Percentiles rank a stretch among this genome's conserved stretches.
Conservation (phyloP, 2,329 filamentous ascomycete genomes). For the Ceratocystis variospora region DNA sequence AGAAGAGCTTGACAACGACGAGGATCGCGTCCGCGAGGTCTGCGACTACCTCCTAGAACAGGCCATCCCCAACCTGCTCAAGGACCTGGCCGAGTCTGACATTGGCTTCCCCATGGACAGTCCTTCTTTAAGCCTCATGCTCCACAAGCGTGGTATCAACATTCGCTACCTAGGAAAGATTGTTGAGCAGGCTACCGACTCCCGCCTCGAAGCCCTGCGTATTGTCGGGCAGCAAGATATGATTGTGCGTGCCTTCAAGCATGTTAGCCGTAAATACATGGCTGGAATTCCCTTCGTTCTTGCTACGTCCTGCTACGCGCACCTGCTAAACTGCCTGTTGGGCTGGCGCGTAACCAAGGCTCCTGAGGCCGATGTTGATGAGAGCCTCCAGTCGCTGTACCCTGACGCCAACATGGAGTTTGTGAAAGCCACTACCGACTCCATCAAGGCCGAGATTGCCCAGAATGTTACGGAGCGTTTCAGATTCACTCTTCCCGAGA, state of each 20-base stretch:
- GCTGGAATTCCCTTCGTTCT: constrained; percentile 67
- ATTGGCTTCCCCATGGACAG: constrained; percentile 98
- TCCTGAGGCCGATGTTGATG: constrained; percentile 65
- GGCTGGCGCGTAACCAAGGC: constrained; percentile 63
- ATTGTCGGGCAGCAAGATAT: constrained; percentile 79
- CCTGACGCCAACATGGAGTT: constrained; percentile 71
- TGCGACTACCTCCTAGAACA: constrained; percentile 64
- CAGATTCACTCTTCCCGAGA: constrained; percentile 54
- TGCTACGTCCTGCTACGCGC: constrained; percentile 63
- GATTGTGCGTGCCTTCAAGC: constrained; percentile 91
- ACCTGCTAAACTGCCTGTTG: constrained; percentile 86
- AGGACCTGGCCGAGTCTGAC: constrained; percentile 80
- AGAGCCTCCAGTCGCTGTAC: constrained; percentile 61
- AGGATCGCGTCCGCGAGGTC: constrained; percentile 73
- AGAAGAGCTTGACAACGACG: constrained; percentile 65
- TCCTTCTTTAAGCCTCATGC: constrained; percentile 69
- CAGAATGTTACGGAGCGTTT: constrained; percentile 60
- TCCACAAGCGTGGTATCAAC: constrained; percentile 97
- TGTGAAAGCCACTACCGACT: constrained; percentile 61
- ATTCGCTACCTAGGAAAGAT: constrained; percentile 86
- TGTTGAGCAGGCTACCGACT: constrained; percentile 50
- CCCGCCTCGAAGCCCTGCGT: constrained; percentile 62
- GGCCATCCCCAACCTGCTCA: constrained; percentile 71
- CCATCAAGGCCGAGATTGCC: constrained; percentile 54
- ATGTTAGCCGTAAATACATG: constrained; percentile 67